A percentile compares a stretch with the other conserved stretches of the same genome.
These are phyloP conservation scores for Globisporangium barbulae DNA, from an alignment of 352 stramenopile species.

Conservation along the genomic window DNA sequence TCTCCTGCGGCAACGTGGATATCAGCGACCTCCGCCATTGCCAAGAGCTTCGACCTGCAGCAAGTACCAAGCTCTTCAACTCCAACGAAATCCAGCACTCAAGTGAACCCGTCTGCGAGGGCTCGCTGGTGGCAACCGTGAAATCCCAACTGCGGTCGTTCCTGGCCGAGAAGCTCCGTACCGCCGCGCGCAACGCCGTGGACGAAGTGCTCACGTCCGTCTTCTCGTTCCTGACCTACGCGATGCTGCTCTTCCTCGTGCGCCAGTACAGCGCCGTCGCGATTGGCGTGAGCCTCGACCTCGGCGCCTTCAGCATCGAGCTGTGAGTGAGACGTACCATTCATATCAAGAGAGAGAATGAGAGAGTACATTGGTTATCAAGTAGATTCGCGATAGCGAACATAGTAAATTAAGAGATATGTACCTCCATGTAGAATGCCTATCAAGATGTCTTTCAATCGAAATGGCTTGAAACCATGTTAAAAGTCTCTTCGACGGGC, in stretches of 20 bases:
- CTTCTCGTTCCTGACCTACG: constrained; percentile 41
- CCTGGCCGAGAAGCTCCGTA: constrained; percentile 25
- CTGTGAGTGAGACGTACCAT: background rate
- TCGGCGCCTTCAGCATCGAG: constrained; percentile 38
- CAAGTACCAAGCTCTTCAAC: background rate
- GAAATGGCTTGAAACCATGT: too few species aligned
- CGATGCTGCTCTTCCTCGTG: constrained; percentile 28
- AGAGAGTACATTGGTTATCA: too few species aligned
- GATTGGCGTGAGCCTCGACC: constrained; percentile 35
- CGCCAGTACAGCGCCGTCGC: constrained; percentile 37
- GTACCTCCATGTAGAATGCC: too few species aligned
- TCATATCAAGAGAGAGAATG: too few species aligned
- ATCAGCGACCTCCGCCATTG: background rate
- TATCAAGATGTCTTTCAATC: too few species aligned
- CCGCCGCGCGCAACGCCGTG: constrained; percentile 26
- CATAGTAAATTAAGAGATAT: too few species aligned
- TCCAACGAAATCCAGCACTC: background rate
- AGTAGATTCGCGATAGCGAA: too few species aligned
- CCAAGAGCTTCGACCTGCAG: background rate
- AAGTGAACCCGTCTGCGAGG: background rate
- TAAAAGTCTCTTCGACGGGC: too few species aligned
- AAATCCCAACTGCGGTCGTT: constrained; percentile 3
- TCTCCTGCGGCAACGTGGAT: constrained; percentile 16
- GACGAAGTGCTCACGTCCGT: constrained; percentile 34
- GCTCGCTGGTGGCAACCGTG: background rate